A percentile compares a stretch with the other conserved stretches of the same genome.
These are phyloP conservation scores for Xenosphaeropsis pyriputrescens DNA, from an alignment of 2,329 filamentous ascomycete species.

Conservation along the genomic window DNA sequence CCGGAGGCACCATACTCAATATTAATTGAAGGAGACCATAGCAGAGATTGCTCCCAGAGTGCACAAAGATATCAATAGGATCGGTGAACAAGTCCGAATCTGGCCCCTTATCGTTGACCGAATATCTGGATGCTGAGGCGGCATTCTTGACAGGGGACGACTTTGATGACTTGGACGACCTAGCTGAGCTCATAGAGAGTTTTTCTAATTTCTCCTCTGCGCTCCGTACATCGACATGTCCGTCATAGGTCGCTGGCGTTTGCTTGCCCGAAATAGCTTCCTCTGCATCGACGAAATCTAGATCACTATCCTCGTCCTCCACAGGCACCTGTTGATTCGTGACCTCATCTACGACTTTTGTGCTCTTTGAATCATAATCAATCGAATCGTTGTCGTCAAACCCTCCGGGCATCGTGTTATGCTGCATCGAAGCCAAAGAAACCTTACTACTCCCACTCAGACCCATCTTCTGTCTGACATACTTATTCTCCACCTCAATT, in stretches of 20 bases:
- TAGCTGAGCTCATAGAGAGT: neutral
- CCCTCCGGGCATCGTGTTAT: slow-evolving; percentile 23
- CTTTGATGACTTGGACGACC: neutral
- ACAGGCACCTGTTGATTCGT: neutral
- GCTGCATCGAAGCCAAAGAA: slow-evolving; percentile 2
- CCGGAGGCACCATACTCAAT: slow-evolving; percentile 84
- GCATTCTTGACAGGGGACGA: neutral
- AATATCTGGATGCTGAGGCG: slow-evolving; percentile 5
- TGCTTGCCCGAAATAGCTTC: slow-evolving; percentile 28
- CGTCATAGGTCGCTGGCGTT: slow-evolving; percentile 25
- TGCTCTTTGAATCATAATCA: neutral
- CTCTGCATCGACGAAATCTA: slow-evolving; percentile 42
- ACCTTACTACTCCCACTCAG: neutral
- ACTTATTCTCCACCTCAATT: slow-evolving; percentile 55
- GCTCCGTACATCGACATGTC: slow-evolving; percentile 35
- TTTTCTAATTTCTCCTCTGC: slow-evolving; percentile 2
- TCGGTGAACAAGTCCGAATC: slow-evolving; percentile 55
- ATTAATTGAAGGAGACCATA: slow-evolving; percentile 77
- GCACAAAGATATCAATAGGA: slow-evolving; percentile 74
- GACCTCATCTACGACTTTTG: neutral
- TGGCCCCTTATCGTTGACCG: slow-evolving; percentile 26
- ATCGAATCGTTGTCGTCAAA: slow-evolving; percentile 22
- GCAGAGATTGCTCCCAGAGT: slow-evolving; percentile 78
- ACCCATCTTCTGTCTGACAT: slow-evolving; percentile 20
- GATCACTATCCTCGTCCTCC: slow-evolving; percentile 22